Percentiles rank a stretch among this genome's conserved stretches.
phyloP scores from a whole-genome alignment of 2,329 filamentous ascomycete species.

The Fusarium acutatum region DNA sequence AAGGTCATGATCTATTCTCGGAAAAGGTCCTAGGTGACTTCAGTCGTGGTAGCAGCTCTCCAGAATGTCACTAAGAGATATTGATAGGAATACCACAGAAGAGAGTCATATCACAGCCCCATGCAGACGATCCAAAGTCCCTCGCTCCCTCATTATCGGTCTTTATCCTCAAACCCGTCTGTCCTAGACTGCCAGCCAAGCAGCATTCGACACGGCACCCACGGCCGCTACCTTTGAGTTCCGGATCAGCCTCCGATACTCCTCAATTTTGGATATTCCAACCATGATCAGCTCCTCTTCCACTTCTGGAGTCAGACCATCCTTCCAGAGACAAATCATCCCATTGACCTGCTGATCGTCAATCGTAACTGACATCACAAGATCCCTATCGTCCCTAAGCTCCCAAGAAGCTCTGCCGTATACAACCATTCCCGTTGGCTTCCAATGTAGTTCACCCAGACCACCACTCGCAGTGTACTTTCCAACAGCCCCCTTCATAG shows the following conservation, averaged over 20 bases:
- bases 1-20: not conserved
- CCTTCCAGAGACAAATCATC: not conserved
- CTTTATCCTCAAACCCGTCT: accelerated
- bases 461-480: not conserved
- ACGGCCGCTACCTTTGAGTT: not conserved
- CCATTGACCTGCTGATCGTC: not conserved
- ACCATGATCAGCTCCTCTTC: not conserved
- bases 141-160: accelerated
- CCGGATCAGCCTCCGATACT: not conserved
- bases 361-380: not conserved
- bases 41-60: not conserved
- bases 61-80: not conserved
- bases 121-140: not conserved
- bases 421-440: not conserved
- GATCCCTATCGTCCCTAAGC: not conserved
- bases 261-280: not conserved
- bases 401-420: not conserved
- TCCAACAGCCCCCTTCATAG: not conserved
- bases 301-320: accelerated
- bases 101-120: not conserved
- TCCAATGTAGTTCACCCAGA: not conserved
- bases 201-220: not conserved
- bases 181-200: not conserved
- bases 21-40: not conserved
- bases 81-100: no score